These are phyloP conservation scores for Ambrosiella beaveri DNA, from an alignment of 2,329 filamentous ascomycete genomes.

Conservation along the genomic window DNA sequence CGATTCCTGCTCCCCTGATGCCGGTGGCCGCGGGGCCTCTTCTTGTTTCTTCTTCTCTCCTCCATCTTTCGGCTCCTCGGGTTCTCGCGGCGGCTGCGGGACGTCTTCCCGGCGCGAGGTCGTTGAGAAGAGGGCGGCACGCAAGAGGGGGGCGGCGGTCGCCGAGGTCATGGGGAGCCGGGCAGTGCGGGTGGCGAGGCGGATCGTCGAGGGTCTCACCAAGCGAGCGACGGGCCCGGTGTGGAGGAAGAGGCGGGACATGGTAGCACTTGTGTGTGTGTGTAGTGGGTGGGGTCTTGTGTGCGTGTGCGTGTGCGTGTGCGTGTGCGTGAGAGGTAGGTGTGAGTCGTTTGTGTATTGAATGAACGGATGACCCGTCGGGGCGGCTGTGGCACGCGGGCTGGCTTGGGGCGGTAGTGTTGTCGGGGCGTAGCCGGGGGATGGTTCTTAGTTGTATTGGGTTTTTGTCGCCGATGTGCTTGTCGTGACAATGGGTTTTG, in stretches of 20 bases:
- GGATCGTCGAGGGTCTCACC: slow-evolving; percentile 25
- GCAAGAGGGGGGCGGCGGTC: slow-evolving; percentile 22
- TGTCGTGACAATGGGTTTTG: background rate
- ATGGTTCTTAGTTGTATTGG: background rate
- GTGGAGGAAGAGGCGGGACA: slow-evolving; percentile 51
- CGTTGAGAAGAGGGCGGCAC: slow-evolving; percentile 19
- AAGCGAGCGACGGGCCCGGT: slow-evolving; percentile 48
- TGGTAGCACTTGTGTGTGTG: slow-evolving; percentile 21
- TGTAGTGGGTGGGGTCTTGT: background rate
- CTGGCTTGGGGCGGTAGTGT: background rate
- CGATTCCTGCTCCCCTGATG: background rate
- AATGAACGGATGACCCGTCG: background rate
- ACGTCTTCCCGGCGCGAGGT: slow-evolving; percentile 22
- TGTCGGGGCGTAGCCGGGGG: background rate
- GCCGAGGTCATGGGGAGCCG: background rate
- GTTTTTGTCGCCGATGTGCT: background rate
- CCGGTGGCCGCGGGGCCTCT: slow-evolving; percentile 18
- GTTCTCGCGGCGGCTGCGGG: slow-evolving; percentile 15
- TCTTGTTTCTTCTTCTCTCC: background rate
- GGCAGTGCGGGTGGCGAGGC: background rate
- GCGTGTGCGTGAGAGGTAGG: background rate
- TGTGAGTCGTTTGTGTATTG: background rate
- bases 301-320: background rate
- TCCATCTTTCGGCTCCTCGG: background rate
- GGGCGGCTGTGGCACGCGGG: background rate